Evolutionary conservation across 106 monocot genomes (phyloP), one percentile per base, ranked within the genome.

Genomic region (Dioscorea dumetorum): DNA sequence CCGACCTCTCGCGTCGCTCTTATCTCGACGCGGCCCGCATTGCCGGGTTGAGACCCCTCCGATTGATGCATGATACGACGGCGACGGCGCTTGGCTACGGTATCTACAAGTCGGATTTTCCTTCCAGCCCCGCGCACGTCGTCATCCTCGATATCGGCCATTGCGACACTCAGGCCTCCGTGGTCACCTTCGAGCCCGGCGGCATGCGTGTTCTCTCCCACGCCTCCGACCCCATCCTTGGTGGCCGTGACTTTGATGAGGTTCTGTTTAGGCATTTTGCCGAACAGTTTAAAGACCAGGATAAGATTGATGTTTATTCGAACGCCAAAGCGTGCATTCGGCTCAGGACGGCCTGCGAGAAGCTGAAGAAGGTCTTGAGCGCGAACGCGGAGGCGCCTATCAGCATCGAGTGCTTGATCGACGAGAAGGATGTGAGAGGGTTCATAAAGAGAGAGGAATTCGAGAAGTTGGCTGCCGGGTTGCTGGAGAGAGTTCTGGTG

Each of bases 381-480:
- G 95, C 95, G 0, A 91, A 91, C 74, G 76, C 82, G 2, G 86
- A 88, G 69, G 91, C 83, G 0, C 83, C 79, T 0, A 12, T 95
- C 0, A 86, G 68, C 64, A 95, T 95, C 11, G 95, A 95, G 71
- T 95, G 95, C 68, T 74, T 95, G 82, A 88, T 95, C 91, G 95
- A 95, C 57, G 91, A 91, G 78, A 95, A 86, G 61, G 95, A 95
- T 76, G 95, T 95, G 50, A 86, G 69, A 62, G 91, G 95, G 22
- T 82, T 79, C 54, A 91, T 95, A 9, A 91, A 76, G 53, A 83
- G 91, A 80, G 95, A 91, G 59, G 91, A 95, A 41, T 95, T 91
- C 33, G 91, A 91, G 82, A 86, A 70, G 62, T 59, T 95, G 62
- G 82, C 82, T n/a, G 65, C 64, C 3, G 74, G 66, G n/a, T 70